Percentiles rank a stretch among this genome's conserved stretches.
These are phyloP conservation scores for Stephanodiscus minutulus DNA, from an alignment of 108 stramenopile species.

Conservation along the genomic window DNA sequence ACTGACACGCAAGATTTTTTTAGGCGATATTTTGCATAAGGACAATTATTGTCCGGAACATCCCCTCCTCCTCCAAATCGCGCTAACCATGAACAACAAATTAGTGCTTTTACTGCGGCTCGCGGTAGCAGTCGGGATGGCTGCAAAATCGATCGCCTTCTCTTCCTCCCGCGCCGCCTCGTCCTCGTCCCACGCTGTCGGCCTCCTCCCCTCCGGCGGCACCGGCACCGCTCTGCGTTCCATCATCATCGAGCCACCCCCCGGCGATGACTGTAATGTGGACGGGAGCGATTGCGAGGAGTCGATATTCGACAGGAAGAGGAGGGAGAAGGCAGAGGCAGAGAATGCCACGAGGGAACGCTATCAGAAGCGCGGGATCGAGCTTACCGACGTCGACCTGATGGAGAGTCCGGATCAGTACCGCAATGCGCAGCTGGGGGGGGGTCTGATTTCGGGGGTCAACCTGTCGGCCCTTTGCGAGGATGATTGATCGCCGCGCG, in stretches of 20 bases:
- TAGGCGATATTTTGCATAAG: too few species aligned
- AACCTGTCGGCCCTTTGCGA: conserved; percentile 21
- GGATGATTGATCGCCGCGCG: conserved; percentile 47
- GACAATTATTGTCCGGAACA: background rate
- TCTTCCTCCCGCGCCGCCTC: too few species aligned
- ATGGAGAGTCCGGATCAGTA: conserved; percentile 43
- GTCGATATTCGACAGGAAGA: conserved; percentile 27
- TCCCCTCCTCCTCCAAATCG: too few species aligned
- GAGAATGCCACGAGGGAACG: conserved; percentile 14
- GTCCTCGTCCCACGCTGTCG: too few species aligned
- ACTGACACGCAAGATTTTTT: too few species aligned
- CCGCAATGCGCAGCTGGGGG: conserved; percentile 29
- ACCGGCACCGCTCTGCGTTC: conserved; percentile 5
- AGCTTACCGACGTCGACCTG: conserved; percentile 30
- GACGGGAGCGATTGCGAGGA: conserved; percentile 50
- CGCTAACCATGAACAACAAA: too few species aligned
- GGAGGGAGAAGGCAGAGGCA: conserved; percentile 34
- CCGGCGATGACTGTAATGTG: conserved; percentile 33
- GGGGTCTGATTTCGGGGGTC: conserved; percentile 36
- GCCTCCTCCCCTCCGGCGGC: too few species aligned
- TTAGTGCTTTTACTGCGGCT: too few species aligned
- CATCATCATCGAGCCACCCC: conserved; percentile 26
- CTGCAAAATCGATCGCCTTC: too few species aligned
- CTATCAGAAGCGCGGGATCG: conserved; percentile 26
- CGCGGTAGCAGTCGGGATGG: too few species aligned